Evolutionary conservation across 1,284 basidiomycete genomes (phyloP), one percentile per base, ranked within the genome.

Genomic region (Puccinia novopanici): DNA sequence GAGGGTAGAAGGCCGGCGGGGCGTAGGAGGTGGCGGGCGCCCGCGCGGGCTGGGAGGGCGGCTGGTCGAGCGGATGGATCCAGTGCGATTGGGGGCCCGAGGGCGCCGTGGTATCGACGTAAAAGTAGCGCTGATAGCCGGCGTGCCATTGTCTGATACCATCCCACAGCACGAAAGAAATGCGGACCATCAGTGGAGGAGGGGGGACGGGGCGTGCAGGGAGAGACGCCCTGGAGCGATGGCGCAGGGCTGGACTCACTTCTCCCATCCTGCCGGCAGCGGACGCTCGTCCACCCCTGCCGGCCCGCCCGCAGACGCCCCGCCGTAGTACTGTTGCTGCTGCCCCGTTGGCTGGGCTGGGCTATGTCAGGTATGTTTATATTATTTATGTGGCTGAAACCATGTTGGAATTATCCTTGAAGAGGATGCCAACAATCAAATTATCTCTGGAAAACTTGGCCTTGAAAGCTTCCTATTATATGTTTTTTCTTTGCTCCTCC

Each of bases 121-220:
- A 79, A 34, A 70, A 79, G 24, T 45, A 59, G n/a, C 76, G 57
- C 48, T 71, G 37, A 22, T 79, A 79, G 24, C 55, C 24, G 0
- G 24, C 52, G 42, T 79, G n/a, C 76, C 76, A 79, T 79, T 79
- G 63, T 61, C 76, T 79, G 37, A n/a, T n/a, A n/a, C n/a, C n/a
- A n/a, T n/a, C n/a, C n/a, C 22, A n/a, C 17, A 40, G 22, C 45
- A 17, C 22, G 13, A 63, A 34, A 45, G 67, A 45, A 27, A 63
- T 30, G 52, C 13, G 50, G 37, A n/a, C 19, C 34, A 55, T n/a
- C n/a, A n/a, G n/a, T n/a, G n/a, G n/a, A n/a, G 19, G 5, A 57
- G n/a, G 22, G 37, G 15, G 15, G 42, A 22, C 15, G 42, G 37
- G 37, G 17, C 42, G 24, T 42, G 19, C 13, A n/a, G n/a, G n/a